Conservation (phyloP, 129 eudicot genomes). For the Lonicera japonica region DNA sequence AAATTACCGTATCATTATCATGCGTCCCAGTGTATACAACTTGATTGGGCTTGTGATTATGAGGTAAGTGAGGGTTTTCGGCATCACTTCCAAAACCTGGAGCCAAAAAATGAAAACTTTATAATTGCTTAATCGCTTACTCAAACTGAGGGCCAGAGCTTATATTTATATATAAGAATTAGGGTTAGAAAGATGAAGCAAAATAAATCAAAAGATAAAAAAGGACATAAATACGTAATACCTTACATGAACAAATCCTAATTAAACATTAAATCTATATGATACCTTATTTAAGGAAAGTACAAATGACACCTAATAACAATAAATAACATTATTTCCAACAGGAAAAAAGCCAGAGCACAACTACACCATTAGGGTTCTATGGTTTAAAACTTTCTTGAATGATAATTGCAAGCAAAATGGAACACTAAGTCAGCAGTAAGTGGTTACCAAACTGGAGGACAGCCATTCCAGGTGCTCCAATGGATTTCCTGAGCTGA, state of each 20-base stretch:
- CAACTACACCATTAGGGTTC: background rate
- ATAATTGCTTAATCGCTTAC: no score
- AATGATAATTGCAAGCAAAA: constrained; percentile 4
- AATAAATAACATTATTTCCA: no score
- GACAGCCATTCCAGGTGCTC: constrained; percentile 99
- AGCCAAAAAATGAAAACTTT: background rate
- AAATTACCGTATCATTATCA: constrained; percentile 87
- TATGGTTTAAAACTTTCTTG: background rate
- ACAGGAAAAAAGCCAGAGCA: background rate
- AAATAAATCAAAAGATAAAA: no score
- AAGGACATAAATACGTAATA: no score
- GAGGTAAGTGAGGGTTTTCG: constrained; percentile 91
- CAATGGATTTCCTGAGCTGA: constrained; percentile 78
- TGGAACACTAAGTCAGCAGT: constrained; percentile 1
- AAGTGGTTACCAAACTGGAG: constrained; percentile 82
- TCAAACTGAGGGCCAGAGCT: no score
- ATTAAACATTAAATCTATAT: no score
- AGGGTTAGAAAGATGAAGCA: no score
- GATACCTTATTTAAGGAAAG: no score
- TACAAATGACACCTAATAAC: no score
- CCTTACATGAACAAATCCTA: no score
- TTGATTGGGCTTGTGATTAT: constrained; percentile 87
- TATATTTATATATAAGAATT: no score
- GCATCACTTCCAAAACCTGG: constrained; percentile 97
- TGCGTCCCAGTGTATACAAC: constrained; percentile 97